Evolutionary conservation across 768 basidiomycete species (phyloP).

Genomic region (Polyporus arcularius): DNA sequence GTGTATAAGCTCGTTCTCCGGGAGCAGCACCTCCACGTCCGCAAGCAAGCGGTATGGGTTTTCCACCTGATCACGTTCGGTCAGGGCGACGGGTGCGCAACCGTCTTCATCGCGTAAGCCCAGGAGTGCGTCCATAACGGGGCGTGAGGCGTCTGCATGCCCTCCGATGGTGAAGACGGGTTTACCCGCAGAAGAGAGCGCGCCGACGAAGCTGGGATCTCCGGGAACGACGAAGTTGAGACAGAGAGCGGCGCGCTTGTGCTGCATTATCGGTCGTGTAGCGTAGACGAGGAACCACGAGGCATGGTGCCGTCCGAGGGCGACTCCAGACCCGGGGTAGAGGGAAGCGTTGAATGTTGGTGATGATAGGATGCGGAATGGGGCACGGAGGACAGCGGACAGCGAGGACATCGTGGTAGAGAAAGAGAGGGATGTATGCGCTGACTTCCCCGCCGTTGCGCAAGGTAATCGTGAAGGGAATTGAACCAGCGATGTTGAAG

Average conservation of each 20-base stretch:
- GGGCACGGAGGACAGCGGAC: background rate
- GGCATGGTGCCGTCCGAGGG: background rate
- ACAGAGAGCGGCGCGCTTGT: background rate
- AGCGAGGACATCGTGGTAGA: too few relatives aligned
- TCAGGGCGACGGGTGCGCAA: background rate
- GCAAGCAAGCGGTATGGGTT: background rate
- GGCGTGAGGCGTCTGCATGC: background rate
- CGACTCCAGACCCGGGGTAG: background rate
- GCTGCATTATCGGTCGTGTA: background rate
- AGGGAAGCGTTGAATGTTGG: too few relatives aligned
- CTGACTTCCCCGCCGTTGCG: too few relatives aligned
- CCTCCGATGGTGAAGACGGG: conserved; percentile 1
- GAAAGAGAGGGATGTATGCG: too few relatives aligned
- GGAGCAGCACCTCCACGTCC: background rate
- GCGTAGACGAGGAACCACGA: conserved; percentile 8
- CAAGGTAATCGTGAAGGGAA: too few relatives aligned
- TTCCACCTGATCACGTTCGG: background rate
- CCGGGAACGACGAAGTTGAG: background rate
- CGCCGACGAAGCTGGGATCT: background rate
- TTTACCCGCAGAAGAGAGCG: background rate
- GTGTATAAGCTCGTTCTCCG: background rate
- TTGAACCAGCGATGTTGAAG: too few relatives aligned
- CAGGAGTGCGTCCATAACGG: background rate
- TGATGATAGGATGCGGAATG: too few relatives aligned
- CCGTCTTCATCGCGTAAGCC: background rate